These are phyloP conservation scores for Oryza australiensis DNA, from an alignment of 176 grass and related monocot genomes.

Conservation along the genomic window DNA sequence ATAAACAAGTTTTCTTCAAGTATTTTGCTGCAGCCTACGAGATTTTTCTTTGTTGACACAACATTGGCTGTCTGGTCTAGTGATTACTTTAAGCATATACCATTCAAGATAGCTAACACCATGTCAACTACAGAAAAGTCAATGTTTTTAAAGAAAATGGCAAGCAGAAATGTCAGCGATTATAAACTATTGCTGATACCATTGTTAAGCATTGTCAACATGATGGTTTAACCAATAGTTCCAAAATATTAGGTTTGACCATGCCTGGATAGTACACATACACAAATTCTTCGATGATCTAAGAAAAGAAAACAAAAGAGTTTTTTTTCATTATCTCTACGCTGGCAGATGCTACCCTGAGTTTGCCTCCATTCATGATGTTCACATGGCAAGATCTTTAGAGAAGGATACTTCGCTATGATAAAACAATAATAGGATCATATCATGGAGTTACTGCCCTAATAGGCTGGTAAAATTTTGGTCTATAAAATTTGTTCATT, in stretches of 20 bases:
- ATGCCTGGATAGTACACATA: not conserved
- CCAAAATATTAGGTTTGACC: slow-evolving; percentile 17
- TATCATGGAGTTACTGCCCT: no score
- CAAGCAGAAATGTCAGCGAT: not conserved
- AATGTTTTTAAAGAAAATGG: not conserved
- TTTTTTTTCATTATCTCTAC: not conserved
- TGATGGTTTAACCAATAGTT: not conserved
- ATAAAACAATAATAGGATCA: no score
- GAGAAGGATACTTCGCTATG: not conserved
- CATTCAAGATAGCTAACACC: not conserved
- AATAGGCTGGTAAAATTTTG: no score
- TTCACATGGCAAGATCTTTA: not conserved
- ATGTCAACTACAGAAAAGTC: slow-evolving; percentile 22
- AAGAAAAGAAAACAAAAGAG: not conserved
- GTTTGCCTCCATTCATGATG: not conserved
- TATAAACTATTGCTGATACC: not conserved
- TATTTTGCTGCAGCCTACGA: not conserved
- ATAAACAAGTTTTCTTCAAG: not conserved
- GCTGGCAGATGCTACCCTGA: not conserved
- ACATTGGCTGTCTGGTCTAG: slow-evolving; percentile 13
- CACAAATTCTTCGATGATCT: not conserved
- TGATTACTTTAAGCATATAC: not conserved
- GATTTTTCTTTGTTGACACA: not conserved
- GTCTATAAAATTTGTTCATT: no score
- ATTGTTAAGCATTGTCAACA: not conserved